Base-by-base conservation (phyloP, 2,329 filamentous ascomycete species). In the Shiraia bambusicola region DNA sequence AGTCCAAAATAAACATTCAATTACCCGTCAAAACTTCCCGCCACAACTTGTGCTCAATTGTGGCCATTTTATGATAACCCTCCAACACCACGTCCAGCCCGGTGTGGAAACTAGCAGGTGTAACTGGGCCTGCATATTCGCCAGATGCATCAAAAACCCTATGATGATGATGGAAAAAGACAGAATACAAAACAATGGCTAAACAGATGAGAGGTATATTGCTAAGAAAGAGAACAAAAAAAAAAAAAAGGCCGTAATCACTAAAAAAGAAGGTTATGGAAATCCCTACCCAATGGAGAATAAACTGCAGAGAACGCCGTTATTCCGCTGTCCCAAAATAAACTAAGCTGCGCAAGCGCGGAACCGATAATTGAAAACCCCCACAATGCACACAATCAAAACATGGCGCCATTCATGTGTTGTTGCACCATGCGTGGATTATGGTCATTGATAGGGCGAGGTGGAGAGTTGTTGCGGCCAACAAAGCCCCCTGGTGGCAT, bases 401-500 rank as follows among this genome's bases (percentile, higher is more conserved):
- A 69, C 66, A 69, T 69, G 10, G 56, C 59, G 8, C 66, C 66
- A 12, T 69, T 54, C 58, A 62, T 59, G 11, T 58, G 50, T n/a
- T 49, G 54, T 47, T 65, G 61, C 29, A 47, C 22, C 9, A 49
- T 42, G 10, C 52, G 47, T 9, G 50, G 43, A 7, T 47, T 34
- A 22, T 8, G 19, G 4, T 22, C 19, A 28, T 61, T 54, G 17
- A 60, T 53, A 1, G 61, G 55, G 11, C 60, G 56, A 37, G 63
- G 64, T 13, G 63, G 60, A 6, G 63, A 65, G 25, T 56, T 52
- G 42, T 63, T 62, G 15, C 61, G 59, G 37, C 42, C 55, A 15
- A 28, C 37, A 27, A 61, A 63, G 14, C 52, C 49, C 5, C 35
- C 40, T 15, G 59, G 40, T 28, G 65, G 65, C 44, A 66, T 47